Evolutionary conservation across 1,284 basidiomycete species (phyloP), one percentile per base, ranked within the genome.

Genomic region (Fomitopsis betulina): DNA sequence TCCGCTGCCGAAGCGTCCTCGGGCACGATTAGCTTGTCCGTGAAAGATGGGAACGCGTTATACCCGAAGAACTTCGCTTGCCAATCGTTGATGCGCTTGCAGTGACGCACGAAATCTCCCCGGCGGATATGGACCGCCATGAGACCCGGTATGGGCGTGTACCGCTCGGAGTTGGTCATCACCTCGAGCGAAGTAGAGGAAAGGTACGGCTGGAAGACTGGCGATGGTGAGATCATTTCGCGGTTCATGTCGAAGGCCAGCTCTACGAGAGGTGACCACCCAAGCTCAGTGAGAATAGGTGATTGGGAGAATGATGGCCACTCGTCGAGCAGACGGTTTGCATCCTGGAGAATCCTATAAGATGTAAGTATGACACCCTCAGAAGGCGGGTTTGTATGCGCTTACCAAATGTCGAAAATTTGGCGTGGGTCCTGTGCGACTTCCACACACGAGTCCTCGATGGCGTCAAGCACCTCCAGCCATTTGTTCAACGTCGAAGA

Each of bases 121-220:
- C 84, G 73, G 5, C 86, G 80, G 30, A 87, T 64, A 63, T 88
- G 86, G 3, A 88, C 65, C 0, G 78, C 85, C 17, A 88, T 68
- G 1, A 84, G 70, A n/a, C 78, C 79, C 0, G 70, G 67, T 21
- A 76, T 65, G 32, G 57, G 54, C 12, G 65, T 23, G 60, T 69
- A 67, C n/a, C 64, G 65, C 40, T 67, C 57, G 53, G 60, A 43
- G 53, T 49, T 54, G n/a, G 12, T 53, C 21, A 27, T 25, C 19
- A 47, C 27, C 13, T 49, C 39, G 15, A 61, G 49, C 3, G 62
- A 57, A 0, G 51, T 53, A 19, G 57, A 58, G 23, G 63, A 43
- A 9, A 58, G 60, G n/a, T 63, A 58, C 8, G 57, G 55, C 9
- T 59, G 54, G 52, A 56, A 38, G 35, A 58, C 45, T 23, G 47